phyloP scores from a whole-genome alignment of 2,329 filamentous ascomycete species.

The Aspergillus sp. region DNA sequence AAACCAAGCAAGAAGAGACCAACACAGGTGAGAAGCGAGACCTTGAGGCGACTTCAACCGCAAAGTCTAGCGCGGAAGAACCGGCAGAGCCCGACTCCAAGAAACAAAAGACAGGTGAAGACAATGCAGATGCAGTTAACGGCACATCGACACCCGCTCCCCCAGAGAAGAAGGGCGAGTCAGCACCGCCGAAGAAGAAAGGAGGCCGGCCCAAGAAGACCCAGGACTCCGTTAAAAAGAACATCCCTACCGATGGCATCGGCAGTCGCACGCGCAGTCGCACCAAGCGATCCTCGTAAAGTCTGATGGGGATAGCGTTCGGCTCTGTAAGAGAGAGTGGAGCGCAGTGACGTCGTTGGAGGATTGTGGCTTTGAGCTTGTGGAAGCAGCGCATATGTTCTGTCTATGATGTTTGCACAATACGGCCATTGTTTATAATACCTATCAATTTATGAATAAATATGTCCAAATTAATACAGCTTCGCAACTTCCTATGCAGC shows the following conservation, averaged over 20 bases:
- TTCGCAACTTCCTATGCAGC: not conserved
- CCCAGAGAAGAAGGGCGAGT: conserved; percentile 21
- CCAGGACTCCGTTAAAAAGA: conserved; percentile 28
- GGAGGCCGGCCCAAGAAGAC: conserved; percentile 32
- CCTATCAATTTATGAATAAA: not conserved
- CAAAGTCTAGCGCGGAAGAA: conserved; percentile 15
- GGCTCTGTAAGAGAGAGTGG: not conserved
- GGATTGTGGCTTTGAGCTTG: not conserved
- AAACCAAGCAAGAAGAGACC: conserved; percentile 13
- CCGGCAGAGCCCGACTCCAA: conserved; percentile 30
- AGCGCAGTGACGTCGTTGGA: conserved; percentile 1
- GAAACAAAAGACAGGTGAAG: conserved; percentile 33
- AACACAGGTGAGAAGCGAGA: conserved; percentile 27
- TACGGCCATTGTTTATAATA: not conserved
- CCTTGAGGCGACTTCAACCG: conserved; percentile 14
- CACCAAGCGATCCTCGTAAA: conserved; percentile 28
- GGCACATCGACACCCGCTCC: conserved; percentile 12
- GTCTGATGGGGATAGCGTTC: not conserved
- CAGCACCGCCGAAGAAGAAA: conserved; percentile 21
- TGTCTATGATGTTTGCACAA: not conserved
- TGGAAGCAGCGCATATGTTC: not conserved
- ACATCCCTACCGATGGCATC: conserved; percentile 32
- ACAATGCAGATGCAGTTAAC: conserved; percentile 14
- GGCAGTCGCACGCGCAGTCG: conserved; percentile 42
- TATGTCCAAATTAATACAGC: not conserved